Conservation (phyloP, 1,139 yeast genomes). For the Saccharomyces hybrid region DNA sequence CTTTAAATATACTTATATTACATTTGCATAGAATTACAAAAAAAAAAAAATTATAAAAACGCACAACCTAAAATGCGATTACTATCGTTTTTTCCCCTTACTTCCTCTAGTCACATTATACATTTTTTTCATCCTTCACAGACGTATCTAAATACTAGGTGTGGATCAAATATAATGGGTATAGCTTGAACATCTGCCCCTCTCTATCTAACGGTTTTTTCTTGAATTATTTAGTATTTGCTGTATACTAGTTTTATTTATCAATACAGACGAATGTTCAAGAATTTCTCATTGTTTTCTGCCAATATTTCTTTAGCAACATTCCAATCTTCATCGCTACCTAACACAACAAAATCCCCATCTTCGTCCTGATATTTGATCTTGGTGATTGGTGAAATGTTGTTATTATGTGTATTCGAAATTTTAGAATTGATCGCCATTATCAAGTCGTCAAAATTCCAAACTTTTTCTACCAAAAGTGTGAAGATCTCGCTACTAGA, state of each 20-base stretch:
- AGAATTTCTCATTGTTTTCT: slow-evolving; percentile 34
- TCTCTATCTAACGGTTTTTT: slow-evolving; percentile 1
- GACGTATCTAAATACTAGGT: background rate
- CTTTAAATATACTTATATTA: background rate
- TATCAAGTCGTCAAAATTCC: slow-evolving; percentile 31
- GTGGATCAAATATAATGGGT: background rate
- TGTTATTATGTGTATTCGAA: slow-evolving; percentile 25
- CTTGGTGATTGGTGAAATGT: slow-evolving; percentile 36
- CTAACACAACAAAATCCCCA: slow-evolving; percentile 85
- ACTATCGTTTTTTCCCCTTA: background rate
- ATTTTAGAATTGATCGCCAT: slow-evolving; percentile 33
- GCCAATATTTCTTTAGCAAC: slow-evolving; percentile 38
- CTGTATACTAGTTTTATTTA: slow-evolving; percentile 2
- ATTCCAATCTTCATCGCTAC: slow-evolving; percentile 67
- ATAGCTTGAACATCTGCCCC: background rate
- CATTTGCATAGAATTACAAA: background rate
- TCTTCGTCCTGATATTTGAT: slow-evolving; percentile 90
- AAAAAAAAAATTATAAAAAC: background rate
- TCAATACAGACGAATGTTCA: slow-evolving; percentile 34
- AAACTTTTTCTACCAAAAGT: slow-evolving; percentile 29
- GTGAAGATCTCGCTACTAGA: background rate
- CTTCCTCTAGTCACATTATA: background rate
- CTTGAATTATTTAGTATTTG: background rate
- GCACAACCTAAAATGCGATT: background rate
- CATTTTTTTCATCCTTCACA: background rate